A percentile compares a stretch with the other conserved stretches of the same genome.
These are phyloP conservation scores for Geosmithia putterillii DNA, from an alignment of 2,329 filamentous ascomycete genomes.

Conservation along the genomic window DNA sequence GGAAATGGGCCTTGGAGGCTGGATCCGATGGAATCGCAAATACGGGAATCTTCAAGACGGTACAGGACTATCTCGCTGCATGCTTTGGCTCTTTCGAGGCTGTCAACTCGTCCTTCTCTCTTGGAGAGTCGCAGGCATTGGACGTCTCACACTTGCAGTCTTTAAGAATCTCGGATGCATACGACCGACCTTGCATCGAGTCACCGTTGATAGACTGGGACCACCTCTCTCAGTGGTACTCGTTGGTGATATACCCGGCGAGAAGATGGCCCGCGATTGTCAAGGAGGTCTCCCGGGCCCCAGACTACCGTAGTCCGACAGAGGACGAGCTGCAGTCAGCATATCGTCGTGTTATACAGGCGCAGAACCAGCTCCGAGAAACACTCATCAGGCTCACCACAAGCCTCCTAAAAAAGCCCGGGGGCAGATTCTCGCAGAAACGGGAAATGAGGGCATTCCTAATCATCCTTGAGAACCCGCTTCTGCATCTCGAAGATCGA, in stretches of 20 bases:
- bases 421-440: conserved; percentile 53
- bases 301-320: conserved; percentile 15
- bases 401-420: conserved; percentile 66
- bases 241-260: conserved; percentile 54
- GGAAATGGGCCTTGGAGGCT: not conserved
- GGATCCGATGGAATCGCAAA: not conserved
- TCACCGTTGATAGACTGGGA: conserved; percentile 67
- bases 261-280: conserved; percentile 40
- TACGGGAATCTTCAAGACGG: conserved; percentile 53
- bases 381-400: conserved; percentile 69
- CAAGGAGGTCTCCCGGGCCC: conserved; percentile 28
- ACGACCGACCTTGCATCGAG: conserved; percentile 5
- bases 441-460: conserved; percentile 67
- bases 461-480: conserved; percentile 66
- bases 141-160: no score
- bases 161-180: not conserved
- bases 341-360: conserved; percentile 36
- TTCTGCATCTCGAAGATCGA: conserved; percentile 39
- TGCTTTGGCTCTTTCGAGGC: conserved; percentile 59
- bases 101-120: conserved; percentile 31
- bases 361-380: conserved; percentile 57
- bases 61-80: conserved; percentile 66
- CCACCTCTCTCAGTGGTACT: conserved; percentile 63
- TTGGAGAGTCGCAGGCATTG: not conserved
- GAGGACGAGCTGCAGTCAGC: conserved; percentile 27